Evolutionary conservation across 2,329 filamentous ascomycete genomes (phyloP).

Genomic region (Graphilbum sp.): DNA sequence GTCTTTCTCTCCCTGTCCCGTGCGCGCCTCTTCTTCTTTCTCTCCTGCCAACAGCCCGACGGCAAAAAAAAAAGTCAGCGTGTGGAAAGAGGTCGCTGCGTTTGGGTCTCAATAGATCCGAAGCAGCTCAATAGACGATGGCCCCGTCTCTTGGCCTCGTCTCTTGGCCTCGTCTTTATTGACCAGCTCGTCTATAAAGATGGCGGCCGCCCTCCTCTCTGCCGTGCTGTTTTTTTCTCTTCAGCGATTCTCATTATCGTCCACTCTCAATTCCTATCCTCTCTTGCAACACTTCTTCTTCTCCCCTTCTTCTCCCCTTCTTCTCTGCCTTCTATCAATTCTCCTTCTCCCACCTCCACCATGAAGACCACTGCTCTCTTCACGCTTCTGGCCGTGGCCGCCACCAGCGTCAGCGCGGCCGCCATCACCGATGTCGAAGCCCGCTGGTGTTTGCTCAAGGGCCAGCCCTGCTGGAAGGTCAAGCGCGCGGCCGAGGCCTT

Average conservation of each 20-base stretch:
- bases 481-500: constrained; percentile 9
- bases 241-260: not conserved
- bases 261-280: too few relatives aligned
- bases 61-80: too few relatives aligned
- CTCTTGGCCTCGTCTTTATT: too few relatives aligned
- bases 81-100: not conserved
- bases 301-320: not conserved
- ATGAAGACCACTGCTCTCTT: constrained; percentile 10
- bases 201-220: not conserved
- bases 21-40: too few relatives aligned
- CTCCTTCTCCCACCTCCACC: not conserved
- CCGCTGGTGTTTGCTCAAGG: constrained; percentile 4
- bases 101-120: not conserved
- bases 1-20: too few relatives aligned
- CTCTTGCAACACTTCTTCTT: not conserved
- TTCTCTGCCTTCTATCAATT: not conserved
- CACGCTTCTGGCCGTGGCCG: constrained; percentile 7
- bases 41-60: too few relatives aligned
- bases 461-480: constrained; percentile 10
- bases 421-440: constrained; percentile 7
- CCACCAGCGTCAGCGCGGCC: constrained; percentile 8
- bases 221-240: not conserved
- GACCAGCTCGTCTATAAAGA: not conserved
- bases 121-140: not conserved
- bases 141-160: not conserved